A percentile compares a stretch with the other conserved stretches of the same genome.
phyloP scores from a whole-genome alignment of 805 yeast species.

The Lipomyces orientalis region DNA sequence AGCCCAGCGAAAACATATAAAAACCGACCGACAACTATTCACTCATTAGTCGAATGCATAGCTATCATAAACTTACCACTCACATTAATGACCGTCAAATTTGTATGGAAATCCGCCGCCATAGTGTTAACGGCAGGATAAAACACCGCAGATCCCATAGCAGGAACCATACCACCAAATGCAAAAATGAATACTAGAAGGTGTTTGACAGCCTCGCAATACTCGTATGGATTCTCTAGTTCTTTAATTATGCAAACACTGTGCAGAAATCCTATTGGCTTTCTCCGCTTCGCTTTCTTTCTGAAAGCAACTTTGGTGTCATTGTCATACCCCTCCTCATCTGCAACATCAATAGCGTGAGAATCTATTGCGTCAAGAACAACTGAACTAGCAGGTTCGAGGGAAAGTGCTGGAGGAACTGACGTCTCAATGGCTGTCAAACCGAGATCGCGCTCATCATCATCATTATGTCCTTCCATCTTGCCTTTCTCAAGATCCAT shows the following conservation, averaged over 20 bases:
- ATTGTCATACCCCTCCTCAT: slow-evolving; percentile 5
- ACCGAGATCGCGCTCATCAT: background rate
- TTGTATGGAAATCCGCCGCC: slow-evolving; percentile 59
- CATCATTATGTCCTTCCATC: background rate
- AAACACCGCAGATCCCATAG: slow-evolving; percentile 86
- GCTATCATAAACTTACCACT: background rate
- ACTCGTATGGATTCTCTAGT: slow-evolving; percentile 71
- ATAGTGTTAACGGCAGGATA: slow-evolving; percentile 77
- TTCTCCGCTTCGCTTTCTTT: slow-evolving; percentile 3
- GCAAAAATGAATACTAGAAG: slow-evolving; percentile 70
- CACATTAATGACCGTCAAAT: slow-evolving; percentile 67
- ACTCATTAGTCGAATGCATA: background rate
- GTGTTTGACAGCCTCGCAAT: slow-evolving; percentile 57
- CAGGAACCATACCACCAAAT: slow-evolving; percentile 77
- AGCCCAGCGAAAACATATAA: slow-evolving; percentile 72
- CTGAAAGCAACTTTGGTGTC: background rate
- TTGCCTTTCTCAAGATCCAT: background rate
- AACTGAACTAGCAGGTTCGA: slow-evolving; percentile 25
- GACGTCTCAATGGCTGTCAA: background rate
- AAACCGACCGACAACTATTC: slow-evolving; percentile 66
- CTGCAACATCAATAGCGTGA: background rate
- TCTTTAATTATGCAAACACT: slow-evolving; percentile 63
- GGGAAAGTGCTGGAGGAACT: slow-evolving; percentile 22
- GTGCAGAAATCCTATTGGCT: slow-evolving; percentile 27
- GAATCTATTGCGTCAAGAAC: slow-evolving; percentile 22